phyloP scores from a whole-genome alignment of 179 eudicot species.

The Spinacia oleracea region DNA sequence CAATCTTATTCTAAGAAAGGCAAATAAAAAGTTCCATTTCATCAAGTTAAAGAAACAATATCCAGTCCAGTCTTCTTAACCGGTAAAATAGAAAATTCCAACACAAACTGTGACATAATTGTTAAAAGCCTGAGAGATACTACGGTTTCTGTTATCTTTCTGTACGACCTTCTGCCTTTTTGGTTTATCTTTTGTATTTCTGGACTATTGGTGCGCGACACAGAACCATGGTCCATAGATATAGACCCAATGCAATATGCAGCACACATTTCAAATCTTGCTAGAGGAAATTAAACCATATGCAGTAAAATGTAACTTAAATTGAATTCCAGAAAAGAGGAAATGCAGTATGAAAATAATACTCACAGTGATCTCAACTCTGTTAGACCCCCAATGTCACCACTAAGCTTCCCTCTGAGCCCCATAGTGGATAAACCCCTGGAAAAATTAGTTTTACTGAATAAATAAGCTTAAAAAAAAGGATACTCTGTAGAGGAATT shows the following conservation, averaged over 20 bases:
- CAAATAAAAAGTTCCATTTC: neutral
- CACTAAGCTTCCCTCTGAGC: slow-evolving; percentile 61
- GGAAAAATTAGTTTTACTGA: slow-evolving; percentile 17
- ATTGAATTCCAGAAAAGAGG: neutral
- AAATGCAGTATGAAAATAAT: neutral
- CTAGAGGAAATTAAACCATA: too few relatives aligned
- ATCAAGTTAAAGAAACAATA: neutral
- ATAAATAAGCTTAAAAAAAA: neutral
- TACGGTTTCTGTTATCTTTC: neutral
- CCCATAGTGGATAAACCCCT: slow-evolving; percentile 92
- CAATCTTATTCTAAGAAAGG: slow-evolving; percentile 6
- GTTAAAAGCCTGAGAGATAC: neutral
- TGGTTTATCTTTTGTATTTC: neutral
- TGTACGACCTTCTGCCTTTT: neutral
- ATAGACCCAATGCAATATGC: neutral
- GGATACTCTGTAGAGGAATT: neutral
- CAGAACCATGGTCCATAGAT: neutral
- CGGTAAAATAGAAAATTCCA: neutral
- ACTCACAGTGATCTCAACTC: slow-evolving; percentile 76
- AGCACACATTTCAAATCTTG: neutral
- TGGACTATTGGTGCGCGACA: neutral
- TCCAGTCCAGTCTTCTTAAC: neutral
- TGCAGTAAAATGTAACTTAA: neutral
- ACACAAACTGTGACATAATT: neutral
- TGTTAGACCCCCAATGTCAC: slow-evolving; percentile 84